Evolutionary conservation across 139 green algal genomes (phyloP), one percentile per base, ranked within the genome.

Genomic region (Chlamydomonas eustigma): DNA sequence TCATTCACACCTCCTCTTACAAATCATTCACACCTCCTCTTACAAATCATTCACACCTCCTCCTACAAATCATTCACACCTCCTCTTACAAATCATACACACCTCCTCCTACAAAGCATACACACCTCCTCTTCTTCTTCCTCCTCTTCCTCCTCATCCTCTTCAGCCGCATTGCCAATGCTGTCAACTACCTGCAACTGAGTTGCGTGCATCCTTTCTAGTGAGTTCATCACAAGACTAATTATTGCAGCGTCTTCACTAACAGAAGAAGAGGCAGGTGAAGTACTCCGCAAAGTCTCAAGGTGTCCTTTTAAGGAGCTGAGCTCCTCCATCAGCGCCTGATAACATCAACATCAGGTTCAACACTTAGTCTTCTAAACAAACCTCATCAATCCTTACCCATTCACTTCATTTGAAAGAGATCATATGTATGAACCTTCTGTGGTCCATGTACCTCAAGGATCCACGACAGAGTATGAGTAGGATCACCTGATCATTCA

Each of bases 181-280:
- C 51, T 51, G 22, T 67, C 77, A n/a, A 50, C 71, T 8, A 24
- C 31, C 3, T 35, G 4, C 0, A 51, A 30, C 1, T 79, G 64
- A 8, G n/a, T 38, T 6, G 37, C 76, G 36, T 85, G 80, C 71
- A 81, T 30, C 3, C 80, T 71, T 52, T 79, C 50, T 18, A 85
- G n/a, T 2, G 76, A 81, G 80, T 68, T 68, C 8, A 68, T 28
- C 6, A 68, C 52, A 4, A 68, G 52, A 28, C 52, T 68, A 25
- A 68, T 8, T 28, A 68, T 4, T 28, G 52, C 52, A 28, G 22
- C 52, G 4, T 68, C 6, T 6, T 8, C 52, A 18, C 44, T 58
- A n/a, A n/a, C n/a, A n/a, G n/a, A n/a, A n/a, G n/a, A n/a, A 18
- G 44, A 58, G 44, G 44, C 12, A 12, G 44, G 44, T 12, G 44